Evolutionary conservation across 2,329 filamentous ascomycete genomes (phyloP), one percentile per base, ranked within the genome.

Genomic region (Cercospora brassicicola): DNA sequence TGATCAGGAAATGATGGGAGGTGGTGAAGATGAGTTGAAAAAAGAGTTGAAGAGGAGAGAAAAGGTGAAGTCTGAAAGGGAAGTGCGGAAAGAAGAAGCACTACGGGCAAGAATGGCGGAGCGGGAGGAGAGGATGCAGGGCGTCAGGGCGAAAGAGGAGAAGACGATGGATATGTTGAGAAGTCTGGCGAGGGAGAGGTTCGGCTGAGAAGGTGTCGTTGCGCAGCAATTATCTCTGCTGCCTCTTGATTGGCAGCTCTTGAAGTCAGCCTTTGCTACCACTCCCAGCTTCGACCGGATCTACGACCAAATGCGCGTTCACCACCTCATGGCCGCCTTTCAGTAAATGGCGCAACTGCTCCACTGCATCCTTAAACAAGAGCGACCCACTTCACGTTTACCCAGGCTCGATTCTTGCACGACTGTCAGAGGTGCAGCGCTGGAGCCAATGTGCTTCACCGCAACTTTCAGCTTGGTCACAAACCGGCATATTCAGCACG

Each of bases 81-180:
- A 97, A 83, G 81, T 95, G 15, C 81, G 92, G 67, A 86, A 91
- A 75, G 94, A 97, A 79, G 94, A 96, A 81, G 85, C 93, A 66
- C 81, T 91, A 69, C 82, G 93, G 75, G 92, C 92, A 10, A 87
- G 88, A 76, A 85, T 85, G 68, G 93, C 89, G 57, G 94, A 97
- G 84, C 85, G 93, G 73, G 92, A 96, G 77, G 91, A 93, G 82
- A 86, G 89, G 73, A 77, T 94, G 62, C 83, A 85, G 73, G 88
- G 86, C 72, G 90, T 92, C 79, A 85, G 87, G 75, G 87, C 87
- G 74, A 91, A 93, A 79, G 94, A 98, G 80, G 90, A 93, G 71
- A 88, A 88, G 76, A 96, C 93, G 1, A 92, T 97, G 84, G 88
- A 88, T 59, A 93, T 92, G 85, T 76, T 98, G 76, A 90, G 86